Evolutionary conservation across 805 yeast genomes (phyloP).

Genomic region (Wickerhamiella kurtzmanii): DNA sequence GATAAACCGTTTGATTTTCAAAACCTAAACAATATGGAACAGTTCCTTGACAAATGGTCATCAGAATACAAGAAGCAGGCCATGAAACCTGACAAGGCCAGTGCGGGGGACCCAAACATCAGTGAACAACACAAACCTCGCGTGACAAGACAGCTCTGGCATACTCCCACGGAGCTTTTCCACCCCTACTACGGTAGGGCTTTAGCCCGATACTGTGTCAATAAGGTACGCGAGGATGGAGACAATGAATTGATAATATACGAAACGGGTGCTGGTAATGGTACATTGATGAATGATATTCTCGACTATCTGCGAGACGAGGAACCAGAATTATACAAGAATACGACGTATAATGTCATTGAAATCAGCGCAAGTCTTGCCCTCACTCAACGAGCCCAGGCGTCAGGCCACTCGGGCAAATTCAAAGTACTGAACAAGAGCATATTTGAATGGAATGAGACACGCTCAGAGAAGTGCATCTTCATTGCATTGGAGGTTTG

Average conservation of each 20-base stretch:
- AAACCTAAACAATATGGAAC: constrained; percentile 47
- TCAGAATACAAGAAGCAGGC: constrained; percentile 35
- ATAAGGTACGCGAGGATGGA: constrained; percentile 48
- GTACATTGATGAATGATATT: constrained; percentile 67
- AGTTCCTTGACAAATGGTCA: constrained; percentile 57
- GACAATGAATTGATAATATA: constrained; percentile 58
- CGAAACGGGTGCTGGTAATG: constrained; percentile 87
- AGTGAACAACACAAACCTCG: constrained; percentile 4
- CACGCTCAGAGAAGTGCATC: constrained; percentile 53
- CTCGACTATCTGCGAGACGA: constrained; percentile 46
- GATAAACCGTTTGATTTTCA: constrained; percentile 51
- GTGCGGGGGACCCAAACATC: constrained; percentile 9
- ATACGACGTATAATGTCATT: constrained; percentile 56
- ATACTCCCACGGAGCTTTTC: constrained; percentile 78
- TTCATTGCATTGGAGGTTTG: constrained; percentile 72
- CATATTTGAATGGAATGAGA: constrained; percentile 56
- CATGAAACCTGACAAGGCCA: constrained; percentile 29
- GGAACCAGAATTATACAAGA: constrained; percentile 60
- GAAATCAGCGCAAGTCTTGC: constrained; percentile 58
- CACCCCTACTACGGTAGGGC: constrained; percentile 77
- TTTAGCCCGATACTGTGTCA: constrained; percentile 63
- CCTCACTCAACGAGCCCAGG: constrained; percentile 24
- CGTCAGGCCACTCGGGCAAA: constrained; percentile 38
- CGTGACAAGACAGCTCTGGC: constrained; percentile 52
- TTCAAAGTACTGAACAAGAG: constrained; percentile 60